Conservation (phyloP, 2,329 filamentous ascomycete genomes). For the Aspergillus caelatus region DNA sequence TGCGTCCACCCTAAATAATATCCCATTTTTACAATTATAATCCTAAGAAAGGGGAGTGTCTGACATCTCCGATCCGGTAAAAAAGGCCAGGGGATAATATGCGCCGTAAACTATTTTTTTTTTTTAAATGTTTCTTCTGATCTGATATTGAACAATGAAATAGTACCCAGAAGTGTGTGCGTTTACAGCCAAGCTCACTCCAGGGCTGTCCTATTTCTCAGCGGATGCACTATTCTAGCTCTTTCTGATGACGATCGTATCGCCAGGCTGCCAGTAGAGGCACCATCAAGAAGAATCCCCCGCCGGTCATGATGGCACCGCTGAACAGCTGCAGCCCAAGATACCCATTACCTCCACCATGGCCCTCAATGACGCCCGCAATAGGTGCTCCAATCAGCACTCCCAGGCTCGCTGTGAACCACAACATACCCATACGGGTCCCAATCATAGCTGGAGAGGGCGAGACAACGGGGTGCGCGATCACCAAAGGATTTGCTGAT, state of each 20-base stretch:
- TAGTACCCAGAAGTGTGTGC: background rate
- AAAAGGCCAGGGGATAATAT: background rate
- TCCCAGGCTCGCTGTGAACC: constrained; percentile 11
- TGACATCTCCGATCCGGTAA: background rate
- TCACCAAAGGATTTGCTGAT: constrained; percentile 10
- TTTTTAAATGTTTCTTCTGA: background rate
- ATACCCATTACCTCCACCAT: constrained; percentile 2
- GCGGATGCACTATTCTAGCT: background rate
- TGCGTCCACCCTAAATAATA: background rate
- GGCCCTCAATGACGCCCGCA: constrained; percentile 3
- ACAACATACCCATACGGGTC: constrained; percentile 16
- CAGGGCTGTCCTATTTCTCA: too few relatives aligned
- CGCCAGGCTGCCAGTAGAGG: constrained; percentile 6
- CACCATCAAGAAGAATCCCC: background rate
- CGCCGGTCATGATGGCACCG: constrained; percentile 3
- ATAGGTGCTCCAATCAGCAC: constrained; percentile 14
- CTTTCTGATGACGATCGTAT: background rate
- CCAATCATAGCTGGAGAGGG: constrained; percentile 8
- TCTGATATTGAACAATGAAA: background rate
- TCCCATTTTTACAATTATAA: background rate
- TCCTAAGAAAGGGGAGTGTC: too few relatives aligned
- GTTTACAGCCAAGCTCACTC: too few relatives aligned
- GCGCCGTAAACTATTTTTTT: background rate
- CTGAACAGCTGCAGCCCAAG: constrained; percentile 11
- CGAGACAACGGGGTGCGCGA: constrained; percentile 15